Base-by-base conservation (phyloP, 2,329 filamentous ascomycete species). In the Rhynchosporium agropyri region DNA sequence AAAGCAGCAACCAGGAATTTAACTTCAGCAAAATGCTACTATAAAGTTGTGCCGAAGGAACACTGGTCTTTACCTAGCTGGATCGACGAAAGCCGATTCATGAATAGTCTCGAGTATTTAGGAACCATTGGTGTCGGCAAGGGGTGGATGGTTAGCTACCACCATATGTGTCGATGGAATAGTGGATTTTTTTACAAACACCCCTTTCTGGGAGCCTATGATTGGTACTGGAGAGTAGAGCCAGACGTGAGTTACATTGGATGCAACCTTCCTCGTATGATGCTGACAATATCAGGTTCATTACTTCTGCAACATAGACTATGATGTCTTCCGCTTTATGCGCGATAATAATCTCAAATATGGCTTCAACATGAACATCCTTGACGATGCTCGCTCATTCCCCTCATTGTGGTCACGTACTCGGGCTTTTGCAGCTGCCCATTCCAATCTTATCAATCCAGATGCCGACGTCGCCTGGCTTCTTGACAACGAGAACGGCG, bases 81-180 rank as follows among this genome's bases (percentile, higher is more conserved):
- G 84, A 97, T 99, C 73, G 94, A 98, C 76, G 89, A 96, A 78
- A 89, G 96, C 61, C 94, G 91, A 79, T 95, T 95, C 49, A 86
- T 86, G 74, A 89, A 91, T 76, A 91, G 94, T 64, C 89, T 94
- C 64, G 88, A 97, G 79, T 91, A 97, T 72, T 96, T 98, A 91
- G 87, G 86, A 60, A 85, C 91, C 75, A 88, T 89, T 76, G 95
- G 97, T 79, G 96, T 98, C 77, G 97, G 98, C 76, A 98, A 98
- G 76, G 95, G 94, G 59, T 94, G 97, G 79, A 96, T 92, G 36
- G 80, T 96, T 77, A 96, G 91, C 80, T 99, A 99, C 82, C 88
- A 95, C 68, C 95, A 99, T 82, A 99, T 98, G 95, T 99, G 95
- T 79, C 91, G 95, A 67, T 95, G 91, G 91, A 93, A 92, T 76